Conservation (phyloP, 495 filamentous ascomycete genomes). For the Hyaloscypha variabilis region DNA sequence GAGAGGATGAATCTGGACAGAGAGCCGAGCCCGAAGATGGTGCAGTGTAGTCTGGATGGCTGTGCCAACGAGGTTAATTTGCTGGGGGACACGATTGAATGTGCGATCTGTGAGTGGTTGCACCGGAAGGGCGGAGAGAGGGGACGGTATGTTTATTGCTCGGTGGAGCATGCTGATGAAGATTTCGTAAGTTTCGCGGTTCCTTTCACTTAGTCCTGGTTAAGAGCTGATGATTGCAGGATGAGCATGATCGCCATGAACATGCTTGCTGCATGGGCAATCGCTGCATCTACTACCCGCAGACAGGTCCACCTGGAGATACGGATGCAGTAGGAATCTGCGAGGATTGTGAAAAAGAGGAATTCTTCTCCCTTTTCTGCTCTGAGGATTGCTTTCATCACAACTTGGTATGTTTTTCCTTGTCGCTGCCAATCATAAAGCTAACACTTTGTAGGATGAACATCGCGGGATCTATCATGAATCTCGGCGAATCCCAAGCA, state of each 20-base stretch:
- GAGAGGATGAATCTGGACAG: constrained; percentile 27
- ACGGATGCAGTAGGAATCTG: constrained; percentile 26
- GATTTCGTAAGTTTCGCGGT: constrained; percentile 44
- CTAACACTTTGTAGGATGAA: not conserved
- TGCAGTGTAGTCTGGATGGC: constrained; percentile 39
- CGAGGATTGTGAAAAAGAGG: constrained; percentile 23
- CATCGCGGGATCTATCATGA: not conserved
- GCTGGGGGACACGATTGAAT: constrained; percentile 34
- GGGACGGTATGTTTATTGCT: constrained; percentile 45
- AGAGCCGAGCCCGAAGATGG: constrained; percentile 35
- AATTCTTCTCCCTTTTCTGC: constrained; percentile 23
- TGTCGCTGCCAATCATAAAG: not conserved
- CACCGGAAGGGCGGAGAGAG: constrained; percentile 31
- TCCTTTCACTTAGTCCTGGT: not conserved
- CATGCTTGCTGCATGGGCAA: constrained; percentile 26
- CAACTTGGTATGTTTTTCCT: constrained; percentile 23
- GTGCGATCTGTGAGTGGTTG: constrained; percentile 45
- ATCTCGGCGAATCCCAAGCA: not conserved
- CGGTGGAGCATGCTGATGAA: constrained; percentile 40
- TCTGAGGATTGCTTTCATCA: constrained; percentile 24
- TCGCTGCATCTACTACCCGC: constrained; percentile 25
- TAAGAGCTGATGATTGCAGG: constrained; percentile 12
- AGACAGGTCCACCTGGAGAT: constrained; percentile 14
- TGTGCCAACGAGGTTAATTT: constrained; percentile 35
- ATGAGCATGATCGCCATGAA: constrained; percentile 24